Conservation (phyloP, 2,329 filamentous ascomycete species). For the Monosporascus sp. region DNA sequence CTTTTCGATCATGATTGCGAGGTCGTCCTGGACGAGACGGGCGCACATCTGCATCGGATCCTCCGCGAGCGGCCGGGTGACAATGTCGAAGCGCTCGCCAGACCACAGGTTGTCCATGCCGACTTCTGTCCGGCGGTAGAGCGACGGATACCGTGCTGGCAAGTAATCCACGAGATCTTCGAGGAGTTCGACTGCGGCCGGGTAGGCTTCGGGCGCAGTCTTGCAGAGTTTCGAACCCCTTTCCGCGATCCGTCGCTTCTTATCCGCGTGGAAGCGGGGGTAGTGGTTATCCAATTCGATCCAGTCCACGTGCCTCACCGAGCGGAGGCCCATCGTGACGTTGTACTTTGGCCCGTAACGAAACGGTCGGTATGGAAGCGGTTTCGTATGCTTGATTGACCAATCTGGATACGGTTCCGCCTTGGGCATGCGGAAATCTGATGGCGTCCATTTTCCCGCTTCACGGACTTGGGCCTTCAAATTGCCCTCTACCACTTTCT, state of each 20-base stretch:
- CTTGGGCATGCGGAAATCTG: slow-evolving; percentile 21
- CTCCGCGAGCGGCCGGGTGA: slow-evolving; percentile 58
- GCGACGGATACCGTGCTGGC: slow-evolving; percentile 65
- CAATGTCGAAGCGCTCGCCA: slow-evolving; percentile 65
- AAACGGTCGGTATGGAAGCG: slow-evolving; percentile 74
- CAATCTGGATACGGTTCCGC: slow-evolving; percentile 58
- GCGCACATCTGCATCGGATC: slow-evolving; percentile 74
- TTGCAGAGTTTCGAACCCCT: slow-evolving; percentile 62
- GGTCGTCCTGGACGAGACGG: slow-evolving; percentile 72
- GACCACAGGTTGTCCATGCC: slow-evolving; percentile 70
- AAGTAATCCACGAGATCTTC: slow-evolving; percentile 69
- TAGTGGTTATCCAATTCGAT: slow-evolving; percentile 82
- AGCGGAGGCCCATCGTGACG: slow-evolving; percentile 72
- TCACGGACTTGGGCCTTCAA: slow-evolving; percentile 13
- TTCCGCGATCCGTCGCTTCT: slow-evolving; percentile 61
- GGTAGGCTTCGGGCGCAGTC: slow-evolving; percentile 65
- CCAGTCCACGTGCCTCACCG: slow-evolving; percentile 67
- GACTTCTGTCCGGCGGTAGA: slow-evolving; percentile 58
- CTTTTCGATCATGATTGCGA: slow-evolving; percentile 77
- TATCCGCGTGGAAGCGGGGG: slow-evolving; percentile 65
- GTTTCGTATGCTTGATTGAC: slow-evolving; percentile 63
- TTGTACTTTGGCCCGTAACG: slow-evolving; percentile 72
- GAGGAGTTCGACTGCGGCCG: slow-evolving; percentile 69
- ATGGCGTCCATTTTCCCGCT: slow-evolving; percentile 23
- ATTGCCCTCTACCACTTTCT: slow-evolving; percentile 15